Evolutionary conservation across 768 basidiomycete species (phyloP), one percentile per base, ranked within the genome.

Genomic region (Dentipellis fragilis): DNA sequence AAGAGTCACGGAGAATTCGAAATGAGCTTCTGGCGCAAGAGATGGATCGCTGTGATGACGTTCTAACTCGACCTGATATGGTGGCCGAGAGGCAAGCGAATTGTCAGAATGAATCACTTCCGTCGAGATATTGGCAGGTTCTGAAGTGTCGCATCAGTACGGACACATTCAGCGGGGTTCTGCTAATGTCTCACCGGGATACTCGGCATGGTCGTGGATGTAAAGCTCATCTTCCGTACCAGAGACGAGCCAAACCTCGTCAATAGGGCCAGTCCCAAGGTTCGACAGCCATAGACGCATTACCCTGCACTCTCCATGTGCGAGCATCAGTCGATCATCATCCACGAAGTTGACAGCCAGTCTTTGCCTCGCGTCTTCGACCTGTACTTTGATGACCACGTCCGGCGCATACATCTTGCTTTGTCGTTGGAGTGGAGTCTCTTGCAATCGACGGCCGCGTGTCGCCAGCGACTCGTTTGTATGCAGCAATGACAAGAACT

Each of bases 371-470:
- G 83, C 77, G 40, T 83, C 76, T 48, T 81, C 79, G 10, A 96
- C 79, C 10, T 81, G 74, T 5, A 87, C 73, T 37, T 72, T 73
- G 60, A 89, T 74, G 35, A 78, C 62, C 7, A 78, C 67, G 65
- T 95, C 86, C 10, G 83, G 76, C 10, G 83, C 85, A 65, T 95
- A 94, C 2, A 80, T 80, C 10, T 81, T 80, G 29, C 67, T 75
- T 59, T 85, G 81, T 48, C 84, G 74, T 62, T 94, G 88, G 12
- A 78, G 71, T 34, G 78, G 75, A 2, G 92, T 93, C 53, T 83
- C 80, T 52, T 93, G 82, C 10, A 96, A 72, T 51, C 93, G 75
- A 47, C 75, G 80, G 12, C 93, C 93, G n/a, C 81, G 84, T 36
- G 74, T 75, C 9, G 80, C 74, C 2, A 93, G 74, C 1, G 81